phyloP scores from a whole-genome alignment of 306 rosid genomes.

The Fagus crenata region DNA sequence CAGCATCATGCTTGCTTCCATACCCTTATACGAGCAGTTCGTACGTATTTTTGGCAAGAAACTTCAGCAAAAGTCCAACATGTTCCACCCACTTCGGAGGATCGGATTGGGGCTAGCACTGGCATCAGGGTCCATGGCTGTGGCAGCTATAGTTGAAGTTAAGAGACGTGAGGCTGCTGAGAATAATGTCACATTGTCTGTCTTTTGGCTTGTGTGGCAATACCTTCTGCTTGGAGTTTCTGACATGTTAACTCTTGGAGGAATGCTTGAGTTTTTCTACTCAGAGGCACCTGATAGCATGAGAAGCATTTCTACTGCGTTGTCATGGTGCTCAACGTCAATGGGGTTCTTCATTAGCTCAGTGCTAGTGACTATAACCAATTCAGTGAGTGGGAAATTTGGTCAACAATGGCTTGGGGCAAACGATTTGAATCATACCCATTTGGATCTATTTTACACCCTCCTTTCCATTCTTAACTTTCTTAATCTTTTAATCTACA shows the following conservation, averaged over 20 bases:
- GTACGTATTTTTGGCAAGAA: background rate
- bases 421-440: slow-evolving; percentile 29
- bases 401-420: slow-evolving; percentile 43
- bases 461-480: slow-evolving; percentile 38
- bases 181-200: slow-evolving; percentile 17
- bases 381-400: slow-evolving; percentile 31
- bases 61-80: background rate
- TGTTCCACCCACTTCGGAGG: slow-evolving; percentile 32
- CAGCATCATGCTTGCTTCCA: slow-evolving; percentile 25
- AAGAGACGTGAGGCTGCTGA: slow-evolving; percentile 31
- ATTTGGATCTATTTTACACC: slow-evolving; percentile 44
- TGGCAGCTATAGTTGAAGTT: slow-evolving; percentile 36
- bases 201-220: slow-evolving; percentile 41
- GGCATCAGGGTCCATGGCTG: slow-evolving; percentile 37
- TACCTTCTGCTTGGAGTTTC: slow-evolving; percentile 35
- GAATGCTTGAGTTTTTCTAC: slow-evolving; percentile 51
- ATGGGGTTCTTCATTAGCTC: slow-evolving; percentile 43
- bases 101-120: slow-evolving; percentile 36
- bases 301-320: slow-evolving; percentile 43
- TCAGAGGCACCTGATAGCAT: slow-evolving; percentile 43
- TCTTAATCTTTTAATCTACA: slow-evolving; percentile 33
- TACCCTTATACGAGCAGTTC: slow-evolving; percentile 30
- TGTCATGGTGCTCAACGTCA: slow-evolving; percentile 43
- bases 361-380: slow-evolving; percentile 30
- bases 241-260: slow-evolving; percentile 38